A percentile compares a stretch with the other conserved stretches of the same genome.
Evolutionary conservation across 352 stramenopile species (phyloP).

Genomic region (Pythium inflatum): DNA sequence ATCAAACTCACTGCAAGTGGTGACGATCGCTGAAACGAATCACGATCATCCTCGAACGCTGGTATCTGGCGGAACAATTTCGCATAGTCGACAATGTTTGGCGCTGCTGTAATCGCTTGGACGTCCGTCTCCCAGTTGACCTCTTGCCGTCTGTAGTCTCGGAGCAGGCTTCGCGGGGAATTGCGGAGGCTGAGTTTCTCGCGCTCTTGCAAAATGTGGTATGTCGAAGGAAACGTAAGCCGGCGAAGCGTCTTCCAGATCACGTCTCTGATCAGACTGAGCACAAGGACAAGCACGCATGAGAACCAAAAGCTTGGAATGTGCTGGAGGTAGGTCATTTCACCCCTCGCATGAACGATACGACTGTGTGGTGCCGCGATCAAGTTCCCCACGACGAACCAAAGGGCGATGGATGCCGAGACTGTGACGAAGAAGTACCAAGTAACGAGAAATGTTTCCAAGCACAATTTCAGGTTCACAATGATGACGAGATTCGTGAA

Average conservation of each 20-base stretch:
- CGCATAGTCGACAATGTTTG: slow-evolving; percentile 50
- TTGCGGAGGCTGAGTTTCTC: slow-evolving; percentile 67
- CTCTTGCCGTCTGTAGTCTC: slow-evolving; percentile 29
- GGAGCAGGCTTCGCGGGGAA: slow-evolving; percentile 57
- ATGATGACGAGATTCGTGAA: slow-evolving; percentile 81
- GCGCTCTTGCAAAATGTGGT: slow-evolving; percentile 81
- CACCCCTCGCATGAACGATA: slow-evolving; percentile 64
- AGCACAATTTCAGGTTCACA: slow-evolving; percentile 77
- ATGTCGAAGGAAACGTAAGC: slow-evolving; percentile 63
- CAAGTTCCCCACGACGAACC: slow-evolving; percentile 68
- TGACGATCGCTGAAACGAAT: slow-evolving; percentile 61
- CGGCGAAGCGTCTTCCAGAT: slow-evolving; percentile 80
- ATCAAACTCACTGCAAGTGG: slow-evolving; percentile 67
- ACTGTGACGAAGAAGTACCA: slow-evolving; percentile 75
- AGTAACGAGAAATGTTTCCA: slow-evolving; percentile 76
- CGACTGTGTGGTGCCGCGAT: slow-evolving; percentile 53
- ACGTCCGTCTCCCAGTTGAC: slow-evolving; percentile 38
- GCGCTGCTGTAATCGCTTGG: slow-evolving; percentile 29
- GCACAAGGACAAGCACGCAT: slow-evolving; percentile 57
- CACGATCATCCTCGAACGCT: slow-evolving; percentile 53
- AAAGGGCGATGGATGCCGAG: slow-evolving; percentile 55
- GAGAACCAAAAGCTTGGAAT: slow-evolving; percentile 66
- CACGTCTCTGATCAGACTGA: slow-evolving; percentile 68
- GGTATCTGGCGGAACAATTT: slow-evolving; percentile 54
- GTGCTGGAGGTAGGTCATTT: slow-evolving; percentile 69